Evolutionary conservation across 1,139 yeast genomes (phyloP).

Genomic region (Lodderomyces oxycetoniae): DNA sequence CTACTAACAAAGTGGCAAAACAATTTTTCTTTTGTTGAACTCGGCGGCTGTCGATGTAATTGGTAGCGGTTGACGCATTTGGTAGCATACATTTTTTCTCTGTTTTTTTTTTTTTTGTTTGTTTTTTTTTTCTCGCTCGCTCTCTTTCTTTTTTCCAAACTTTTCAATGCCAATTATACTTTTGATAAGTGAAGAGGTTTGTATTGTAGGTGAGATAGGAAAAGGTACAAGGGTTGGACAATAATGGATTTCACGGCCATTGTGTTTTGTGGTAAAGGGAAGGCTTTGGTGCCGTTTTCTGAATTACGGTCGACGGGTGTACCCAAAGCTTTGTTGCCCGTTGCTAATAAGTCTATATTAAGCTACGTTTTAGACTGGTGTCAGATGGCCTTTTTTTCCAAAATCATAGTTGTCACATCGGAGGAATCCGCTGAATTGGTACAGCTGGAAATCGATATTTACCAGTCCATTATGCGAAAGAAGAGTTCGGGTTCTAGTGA

Average conservation of each 20-base stretch:
- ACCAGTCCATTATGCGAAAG: conserved; percentile 12
- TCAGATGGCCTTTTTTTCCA: conserved; percentile 72
- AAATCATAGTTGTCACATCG: conserved; percentile 38
- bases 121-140: no score
- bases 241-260: conserved; percentile 92
- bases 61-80: no score
- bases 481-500: background rate
- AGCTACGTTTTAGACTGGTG: conserved; percentile 92
- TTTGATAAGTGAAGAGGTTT: background rate
- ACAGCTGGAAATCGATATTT: conserved; percentile 44
- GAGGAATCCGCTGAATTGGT: conserved; percentile 25
- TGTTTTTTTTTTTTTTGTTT: no score
- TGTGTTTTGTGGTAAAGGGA: conserved; percentile 83
- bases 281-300: conserved; percentile 66
- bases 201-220: no score
- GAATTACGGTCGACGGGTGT: conserved; percentile 53
- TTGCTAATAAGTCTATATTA: conserved; percentile 88
- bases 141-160: no score
- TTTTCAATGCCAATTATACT: background rate
- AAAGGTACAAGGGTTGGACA: no score
- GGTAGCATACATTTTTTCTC: conserved; percentile 3
- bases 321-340: conserved; percentile 82
- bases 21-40: background rate
- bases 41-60: no score
- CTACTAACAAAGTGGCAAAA: conserved; percentile 4